Evolutionary conservation across 2,329 filamentous ascomycete species (phyloP).

Genomic region (Penicillium sp.): DNA sequence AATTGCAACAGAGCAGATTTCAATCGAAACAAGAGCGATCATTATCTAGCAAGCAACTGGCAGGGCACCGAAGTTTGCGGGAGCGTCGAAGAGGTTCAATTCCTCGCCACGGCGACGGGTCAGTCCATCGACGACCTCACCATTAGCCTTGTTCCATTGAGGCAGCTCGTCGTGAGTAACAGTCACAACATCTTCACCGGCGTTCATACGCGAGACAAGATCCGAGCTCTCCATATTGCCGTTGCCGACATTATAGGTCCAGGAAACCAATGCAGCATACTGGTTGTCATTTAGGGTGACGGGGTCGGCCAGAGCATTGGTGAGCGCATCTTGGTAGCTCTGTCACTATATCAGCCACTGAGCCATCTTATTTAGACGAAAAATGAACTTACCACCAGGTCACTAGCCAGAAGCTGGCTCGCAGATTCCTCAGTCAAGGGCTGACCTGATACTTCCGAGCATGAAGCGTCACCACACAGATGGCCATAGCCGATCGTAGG

Average conservation of each 20-base stretch:
- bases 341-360: slow-evolving; percentile 32
- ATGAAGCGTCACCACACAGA: slow-evolving; percentile 48
- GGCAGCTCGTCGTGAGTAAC: slow-evolving; percentile 53
- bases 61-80: slow-evolving; percentile 1
- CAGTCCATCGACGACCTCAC: slow-evolving; percentile 47
- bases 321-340: slow-evolving; percentile 46
- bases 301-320: slow-evolving; percentile 35
- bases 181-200: slow-evolving; percentile 46
- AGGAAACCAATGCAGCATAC: slow-evolving; percentile 58
- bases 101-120: slow-evolving; percentile 50
- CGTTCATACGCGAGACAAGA: slow-evolving; percentile 51
- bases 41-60: slow-evolving; percentile 3
- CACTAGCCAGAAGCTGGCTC: slow-evolving; percentile 45
- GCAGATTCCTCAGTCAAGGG: slow-evolving; percentile 50
- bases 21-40: neutral
- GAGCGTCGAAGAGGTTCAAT: slow-evolving; percentile 45
- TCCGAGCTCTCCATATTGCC: slow-evolving; percentile 47
- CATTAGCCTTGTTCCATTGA: slow-evolving; percentile 52
- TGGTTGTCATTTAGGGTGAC: slow-evolving; percentile 56
- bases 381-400: slow-evolving; percentile 40
- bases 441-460: slow-evolving; percentile 53
- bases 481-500: slow-evolving; percentile 59
- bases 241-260: slow-evolving; percentile 58
- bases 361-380: neutral
- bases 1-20: too few species aligned